Conservation (phyloP, 345 rosid species). For the Moringa oleifera region DNA sequence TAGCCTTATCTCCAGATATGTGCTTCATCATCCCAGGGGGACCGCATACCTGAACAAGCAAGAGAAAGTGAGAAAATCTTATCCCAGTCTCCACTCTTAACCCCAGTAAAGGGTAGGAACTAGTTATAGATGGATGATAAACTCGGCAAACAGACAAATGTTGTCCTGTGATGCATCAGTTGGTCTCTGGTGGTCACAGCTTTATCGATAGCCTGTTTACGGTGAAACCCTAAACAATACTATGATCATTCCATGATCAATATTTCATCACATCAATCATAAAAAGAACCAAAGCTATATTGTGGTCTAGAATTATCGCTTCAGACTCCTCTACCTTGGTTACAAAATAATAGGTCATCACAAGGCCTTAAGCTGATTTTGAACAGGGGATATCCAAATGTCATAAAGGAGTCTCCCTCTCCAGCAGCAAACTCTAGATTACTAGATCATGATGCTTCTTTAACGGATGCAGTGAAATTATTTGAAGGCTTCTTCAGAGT, state of each 20-base stretch:
- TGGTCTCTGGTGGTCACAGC: neutral
- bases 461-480: no score
- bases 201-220: neutral
- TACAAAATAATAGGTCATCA: no score
- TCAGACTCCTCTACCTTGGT: no score
- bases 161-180: neutral
- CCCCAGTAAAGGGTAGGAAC: neutral
- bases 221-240: neutral
- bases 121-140: neutral
- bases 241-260: neutral
- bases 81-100: neutral
- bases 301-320: no score
- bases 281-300: no score
- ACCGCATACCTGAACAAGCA: slow-evolving; percentile 70
- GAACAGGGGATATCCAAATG: no score
- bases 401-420: no score
- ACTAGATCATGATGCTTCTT: no score
- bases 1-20: slow-evolving; percentile 85
- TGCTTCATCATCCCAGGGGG: slow-evolving; percentile 98
- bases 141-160: neutral
- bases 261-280: neutral
- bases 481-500: no score
- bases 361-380: no score
- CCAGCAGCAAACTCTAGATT: no score
- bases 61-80: neutral